phyloP scores from a whole-genome alignment of 2,329 filamentous ascomycete species.

The Tolypocladium sp. region DNA sequence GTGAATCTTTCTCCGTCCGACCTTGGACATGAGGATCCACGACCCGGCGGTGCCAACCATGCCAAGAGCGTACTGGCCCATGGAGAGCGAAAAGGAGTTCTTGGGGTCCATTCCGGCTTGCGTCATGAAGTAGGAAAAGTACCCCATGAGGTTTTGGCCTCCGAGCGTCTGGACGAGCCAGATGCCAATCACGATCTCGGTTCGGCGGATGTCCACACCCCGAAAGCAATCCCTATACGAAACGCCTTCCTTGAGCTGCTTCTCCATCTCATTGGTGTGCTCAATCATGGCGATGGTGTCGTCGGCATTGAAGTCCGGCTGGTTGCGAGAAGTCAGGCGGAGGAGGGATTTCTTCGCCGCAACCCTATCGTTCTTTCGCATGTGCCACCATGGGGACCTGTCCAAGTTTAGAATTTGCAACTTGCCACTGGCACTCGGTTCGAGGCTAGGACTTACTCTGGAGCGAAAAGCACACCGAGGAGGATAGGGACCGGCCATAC shows the following conservation, averaged over 20 bases:
- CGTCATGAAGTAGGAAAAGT: constrained; percentile 35
- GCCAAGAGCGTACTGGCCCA: constrained; percentile 40
- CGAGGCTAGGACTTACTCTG: constrained; percentile 25
- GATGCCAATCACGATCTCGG: constrained; percentile 40
- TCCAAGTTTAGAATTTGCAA: not conserved
- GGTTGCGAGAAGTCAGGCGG: constrained; percentile 28
- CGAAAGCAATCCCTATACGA: constrained; percentile 43
- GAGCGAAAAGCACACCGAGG: constrained; percentile 33
- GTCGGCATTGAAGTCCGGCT: constrained; percentile 32
- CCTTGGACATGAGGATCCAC: constrained; percentile 38
- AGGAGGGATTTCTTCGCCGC: constrained; percentile 31
- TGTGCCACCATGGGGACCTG: constrained; percentile 40
- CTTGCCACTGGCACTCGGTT: not conserved
- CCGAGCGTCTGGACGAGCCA: constrained; percentile 40
- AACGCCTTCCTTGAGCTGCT: constrained; percentile 29
- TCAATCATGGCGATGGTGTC: constrained; percentile 44
- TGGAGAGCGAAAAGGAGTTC: constrained; percentile 34
- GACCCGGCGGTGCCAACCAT: constrained; percentile 41
- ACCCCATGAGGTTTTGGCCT: constrained; percentile 40
- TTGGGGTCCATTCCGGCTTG: constrained; percentile 34
- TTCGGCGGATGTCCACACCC: constrained; percentile 40
- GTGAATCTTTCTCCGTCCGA: constrained; percentile 42
- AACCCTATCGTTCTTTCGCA: constrained; percentile 31
- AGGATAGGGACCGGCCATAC: constrained; percentile 40
- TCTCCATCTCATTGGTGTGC: constrained; percentile 42